Evolutionary conservation across 495 filamentous ascomycete genomes (phyloP), one percentile per base, ranked within the genome.

Genomic region (Xylaria intraflava): DNA sequence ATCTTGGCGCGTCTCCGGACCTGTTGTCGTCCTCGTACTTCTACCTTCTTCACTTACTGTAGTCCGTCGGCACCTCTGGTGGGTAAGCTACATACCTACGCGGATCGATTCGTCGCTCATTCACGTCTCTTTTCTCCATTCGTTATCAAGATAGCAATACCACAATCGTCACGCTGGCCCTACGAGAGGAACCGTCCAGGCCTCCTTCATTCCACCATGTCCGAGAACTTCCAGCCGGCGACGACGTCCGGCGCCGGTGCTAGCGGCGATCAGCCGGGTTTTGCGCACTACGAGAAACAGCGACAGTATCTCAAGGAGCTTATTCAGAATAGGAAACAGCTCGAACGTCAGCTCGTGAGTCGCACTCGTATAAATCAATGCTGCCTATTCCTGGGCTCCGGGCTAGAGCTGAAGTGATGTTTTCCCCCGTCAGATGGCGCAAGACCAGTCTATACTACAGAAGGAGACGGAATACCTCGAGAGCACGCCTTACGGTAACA

Each of bases 391-490:
- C 16, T 22, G 4, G n/a, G 23, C 14, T 16, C 0, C n/a, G 33
- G 24, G 6, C 36, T 22, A 26, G 24, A n/a, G 22, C 49, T 51
- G 19, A 51, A 24, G 27, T 38, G 39, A 19, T 35, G 3, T 35
- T 35, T 27, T 24, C 20, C 51, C 27, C 10, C 26, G 26, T 38
- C 47, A 76, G 75, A 51, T 61, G 1, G 36, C 58, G 12, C 48
- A 65, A 38, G 93, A 97, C 76, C 89, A 95, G 44, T 79, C 80
- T 62, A 98, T 98, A 65, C 84, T 74, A 68, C 82, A 85, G 51
- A 83, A 85, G 62, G 93, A 98, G 68, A 82, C 86, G 48, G 79
- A 83, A 14, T 98, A 98, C 70, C 83, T 98, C 39, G 90, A 95
- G 69, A 89, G 90, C 58, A 95, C 89, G 14, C 87, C 86, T 20